phyloP scores from a whole-genome alignment of 2,329 filamentous ascomycete species.

The Aspergillus aculeatus region DNA sequence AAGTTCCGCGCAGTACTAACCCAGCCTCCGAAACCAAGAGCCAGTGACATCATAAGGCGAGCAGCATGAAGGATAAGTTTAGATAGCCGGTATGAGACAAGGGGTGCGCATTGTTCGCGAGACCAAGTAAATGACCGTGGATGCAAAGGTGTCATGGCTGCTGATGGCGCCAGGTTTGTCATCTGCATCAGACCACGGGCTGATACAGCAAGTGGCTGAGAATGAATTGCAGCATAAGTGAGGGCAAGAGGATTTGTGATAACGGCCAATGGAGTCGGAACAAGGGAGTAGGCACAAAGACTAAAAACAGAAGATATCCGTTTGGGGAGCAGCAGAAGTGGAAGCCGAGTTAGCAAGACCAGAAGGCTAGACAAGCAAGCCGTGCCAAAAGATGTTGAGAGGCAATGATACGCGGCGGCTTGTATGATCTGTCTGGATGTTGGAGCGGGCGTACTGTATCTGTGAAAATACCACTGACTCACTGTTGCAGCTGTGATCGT shows the following conservation, averaged over 20 bases:
- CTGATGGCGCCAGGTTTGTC: conserved; percentile 71
- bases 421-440: conserved; percentile 77
- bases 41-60: conserved; percentile 84
- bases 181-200: conserved; percentile 79
- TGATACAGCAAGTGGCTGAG: conserved; percentile 73
- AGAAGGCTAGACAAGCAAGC: conserved; percentile 85
- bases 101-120: conserved; percentile 46
- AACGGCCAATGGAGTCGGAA: conserved; percentile 80
- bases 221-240: conserved; percentile 92
- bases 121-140: conserved; percentile 45
- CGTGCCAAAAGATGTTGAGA: conserved; percentile 85
- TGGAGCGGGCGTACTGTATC: conserved; percentile 73
- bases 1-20: conserved; percentile 84
- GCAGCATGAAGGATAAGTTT: conserved; percentile 90
- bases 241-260: conserved; percentile 89
- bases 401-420: conserved; percentile 77
- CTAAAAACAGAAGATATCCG: conserved; percentile 68
- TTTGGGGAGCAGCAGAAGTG: conserved; percentile 77
- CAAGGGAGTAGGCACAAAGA: conserved; percentile 72
- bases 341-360: conserved; percentile 76
- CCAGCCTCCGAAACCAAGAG: conserved; percentile 93
- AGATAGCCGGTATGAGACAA: conserved; percentile 86
- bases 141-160: conserved; percentile 63
- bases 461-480: conserved; percentile 98
- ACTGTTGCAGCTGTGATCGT: conserved; percentile 92